A percentile compares a stretch with the other conserved stretches of the same genome.
Conservation (phyloP, 768 basidiomycete genomes). For the Suillus brevipes region DNA sequence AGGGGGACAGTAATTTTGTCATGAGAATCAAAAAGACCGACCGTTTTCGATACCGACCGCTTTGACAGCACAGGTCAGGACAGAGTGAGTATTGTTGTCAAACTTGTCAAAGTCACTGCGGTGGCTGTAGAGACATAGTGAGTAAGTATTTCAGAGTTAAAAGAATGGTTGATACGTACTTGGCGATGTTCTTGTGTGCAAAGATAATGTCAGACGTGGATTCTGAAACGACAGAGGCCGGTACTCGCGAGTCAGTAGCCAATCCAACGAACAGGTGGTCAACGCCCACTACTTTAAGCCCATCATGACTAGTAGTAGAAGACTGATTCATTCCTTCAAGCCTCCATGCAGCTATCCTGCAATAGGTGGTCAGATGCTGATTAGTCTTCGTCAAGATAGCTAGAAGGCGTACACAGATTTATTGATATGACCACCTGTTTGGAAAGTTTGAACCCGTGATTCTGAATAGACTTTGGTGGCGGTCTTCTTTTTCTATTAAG, state of each 20-base stretch:
- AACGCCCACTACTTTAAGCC: not conserved
- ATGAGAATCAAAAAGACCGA: constrained; percentile 41
- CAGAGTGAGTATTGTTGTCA: constrained; percentile 71
- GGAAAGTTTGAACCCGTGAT: not conserved
- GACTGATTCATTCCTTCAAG: not conserved
- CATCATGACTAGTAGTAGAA: not conserved
- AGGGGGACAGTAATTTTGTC: too few species aligned
- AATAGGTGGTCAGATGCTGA: not conserved
- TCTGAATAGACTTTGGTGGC: not conserved
- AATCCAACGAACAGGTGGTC: constrained; percentile 55
- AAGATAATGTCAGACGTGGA: constrained; percentile 83
- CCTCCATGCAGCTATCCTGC: not conserved
- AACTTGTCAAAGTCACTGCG: constrained; percentile 67
- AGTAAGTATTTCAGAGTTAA: not conserved
- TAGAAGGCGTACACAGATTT: not conserved
- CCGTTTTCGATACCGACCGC: constrained; percentile 75
- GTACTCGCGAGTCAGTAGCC: constrained; percentile 86
- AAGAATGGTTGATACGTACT: constrained; percentile 45
- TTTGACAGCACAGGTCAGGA: constrained; percentile 71
- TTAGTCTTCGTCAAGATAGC: not conserved
- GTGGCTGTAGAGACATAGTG: not conserved
- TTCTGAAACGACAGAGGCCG: constrained; percentile 74
- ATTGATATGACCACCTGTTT: not conserved
- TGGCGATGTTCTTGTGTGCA: constrained; percentile 85
- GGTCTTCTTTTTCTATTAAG: not conserved